Evolutionary conservation across 129 eudicot genomes (phyloP).

Genomic region (Tanacetum coccineum): DNA sequence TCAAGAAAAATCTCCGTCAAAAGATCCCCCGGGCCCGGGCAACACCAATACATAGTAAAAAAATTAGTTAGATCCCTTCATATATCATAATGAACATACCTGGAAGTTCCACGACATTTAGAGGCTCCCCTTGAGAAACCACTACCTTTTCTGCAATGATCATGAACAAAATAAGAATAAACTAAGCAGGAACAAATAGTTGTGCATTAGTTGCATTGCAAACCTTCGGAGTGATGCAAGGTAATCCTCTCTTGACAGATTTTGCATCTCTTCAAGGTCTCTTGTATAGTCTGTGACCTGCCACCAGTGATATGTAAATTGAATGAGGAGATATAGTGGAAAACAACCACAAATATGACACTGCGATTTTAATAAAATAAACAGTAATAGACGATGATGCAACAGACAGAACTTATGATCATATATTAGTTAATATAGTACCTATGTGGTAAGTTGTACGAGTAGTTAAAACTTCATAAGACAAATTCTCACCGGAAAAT

Average conservation of each 20-base stretch:
- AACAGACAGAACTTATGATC: slow-evolving; percentile 15
- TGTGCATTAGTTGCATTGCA: slow-evolving; percentile 6
- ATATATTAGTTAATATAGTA: background rate
- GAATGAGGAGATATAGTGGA: slow-evolving; percentile 20
- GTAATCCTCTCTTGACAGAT: slow-evolving; percentile 90
- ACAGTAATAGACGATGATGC: slow-evolving; percentile 3
- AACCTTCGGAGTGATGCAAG: slow-evolving; percentile 96
- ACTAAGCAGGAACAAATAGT: slow-evolving; percentile 8
- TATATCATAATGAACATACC: slow-evolving; percentile 39
- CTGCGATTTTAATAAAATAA: slow-evolving; percentile 1
- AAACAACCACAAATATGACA: slow-evolving; percentile 11
- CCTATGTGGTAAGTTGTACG: slow-evolving; percentile 1
- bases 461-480: slow-evolving; percentile 6
- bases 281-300: slow-evolving; percentile 94
- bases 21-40: background rate
- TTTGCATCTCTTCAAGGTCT: slow-evolving; percentile 99
- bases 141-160: slow-evolving; percentile 89
- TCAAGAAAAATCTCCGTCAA: background rate
- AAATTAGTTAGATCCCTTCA: background rate
- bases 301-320: slow-evolving; percentile 24
- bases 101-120: slow-evolving; percentile 82
- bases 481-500: slow-evolving; percentile 76
- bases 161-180: slow-evolving; percentile 19
- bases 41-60: background rate
- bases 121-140: slow-evolving; percentile 92